Evolutionary conservation across 2,329 filamentous ascomycete species (phyloP).

Genomic region (Fusarium musae): DNA sequence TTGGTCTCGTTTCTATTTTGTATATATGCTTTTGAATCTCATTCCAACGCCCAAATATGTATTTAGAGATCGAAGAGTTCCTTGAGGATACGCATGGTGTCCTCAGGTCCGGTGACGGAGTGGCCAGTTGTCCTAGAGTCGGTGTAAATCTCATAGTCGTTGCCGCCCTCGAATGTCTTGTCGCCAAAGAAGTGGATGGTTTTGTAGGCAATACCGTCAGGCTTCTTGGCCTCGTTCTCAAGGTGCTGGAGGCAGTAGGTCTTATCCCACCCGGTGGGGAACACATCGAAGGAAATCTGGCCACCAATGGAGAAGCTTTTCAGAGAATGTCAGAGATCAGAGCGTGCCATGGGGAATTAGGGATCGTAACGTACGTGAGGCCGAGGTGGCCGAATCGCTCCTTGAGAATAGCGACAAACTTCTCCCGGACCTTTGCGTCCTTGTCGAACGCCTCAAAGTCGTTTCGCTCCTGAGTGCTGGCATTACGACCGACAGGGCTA

Average conservation of each 20-base stretch:
- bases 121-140: constrained; percentile 88
- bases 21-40: constrained; percentile 23
- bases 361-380: constrained; percentile 74
- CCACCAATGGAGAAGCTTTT: constrained; percentile 90
- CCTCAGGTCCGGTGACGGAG: constrained; percentile 81
- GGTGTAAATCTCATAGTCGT: constrained; percentile 93
- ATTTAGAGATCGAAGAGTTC: constrained; percentile 77
- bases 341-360: constrained; percentile 1
- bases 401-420: constrained; percentile 79
- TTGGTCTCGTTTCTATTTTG: constrained; percentile 32
- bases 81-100: constrained; percentile 83
- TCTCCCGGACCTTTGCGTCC: constrained; percentile 77
- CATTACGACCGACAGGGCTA: constrained; percentile 86
- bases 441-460: constrained; percentile 87
- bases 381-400: constrained; percentile 86
- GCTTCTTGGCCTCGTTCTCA: constrained; percentile 78
- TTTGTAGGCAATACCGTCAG: constrained; percentile 79
- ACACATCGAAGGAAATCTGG: constrained; percentile 98
- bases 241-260: constrained; percentile 93
- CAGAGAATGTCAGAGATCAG: constrained; percentile 7
- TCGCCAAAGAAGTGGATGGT: constrained; percentile 98
- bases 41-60: not conserved
- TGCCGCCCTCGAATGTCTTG: constrained; percentile 91
- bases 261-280: constrained; percentile 98
- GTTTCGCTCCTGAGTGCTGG: constrained; percentile 79